Evolutionary conservation across 2,329 filamentous ascomycete genomes (phyloP).

Genomic region (Aspergillus melleus): DNA sequence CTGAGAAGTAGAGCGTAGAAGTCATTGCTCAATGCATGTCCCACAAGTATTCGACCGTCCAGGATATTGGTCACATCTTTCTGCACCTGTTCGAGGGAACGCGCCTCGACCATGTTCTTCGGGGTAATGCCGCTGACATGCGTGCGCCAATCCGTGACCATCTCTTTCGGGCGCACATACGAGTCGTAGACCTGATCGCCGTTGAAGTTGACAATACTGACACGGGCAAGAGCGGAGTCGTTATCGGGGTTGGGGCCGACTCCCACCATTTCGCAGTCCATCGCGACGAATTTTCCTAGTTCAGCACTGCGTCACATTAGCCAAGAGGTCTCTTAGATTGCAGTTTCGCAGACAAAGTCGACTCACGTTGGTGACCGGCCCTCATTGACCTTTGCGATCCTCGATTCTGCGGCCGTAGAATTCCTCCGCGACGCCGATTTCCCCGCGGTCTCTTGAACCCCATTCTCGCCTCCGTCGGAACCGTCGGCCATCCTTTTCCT

Average conservation of each 20-base stretch:
- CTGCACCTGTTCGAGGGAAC: constrained; percentile 76
- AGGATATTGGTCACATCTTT: constrained; percentile 68
- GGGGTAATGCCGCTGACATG: constrained; percentile 78
- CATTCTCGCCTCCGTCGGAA: constrained; percentile 43
- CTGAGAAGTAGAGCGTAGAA: constrained; percentile 71
- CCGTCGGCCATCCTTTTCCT: constrained; percentile 36
- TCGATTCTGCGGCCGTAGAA: constrained; percentile 51
- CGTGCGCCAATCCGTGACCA: constrained; percentile 88
- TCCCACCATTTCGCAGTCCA: constrained; percentile 99
- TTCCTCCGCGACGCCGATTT: constrained; percentile 61
- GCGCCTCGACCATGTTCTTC: constrained; percentile 68
- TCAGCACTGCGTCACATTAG: constrained; percentile 55
- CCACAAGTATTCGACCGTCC: constrained; percentile 71
- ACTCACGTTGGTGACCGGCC: constrained; percentile 54
- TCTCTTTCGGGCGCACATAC: constrained; percentile 75
- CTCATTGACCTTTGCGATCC: constrained; percentile 60
- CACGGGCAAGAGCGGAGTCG: constrained; percentile 76
- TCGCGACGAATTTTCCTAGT: constrained; percentile 83
- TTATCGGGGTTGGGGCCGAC: constrained; percentile 63
- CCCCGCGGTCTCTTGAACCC: constrained; percentile 61
- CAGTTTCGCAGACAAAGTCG: neutral
- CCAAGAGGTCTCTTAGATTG: constrained; percentile 13
- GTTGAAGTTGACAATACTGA: constrained; percentile 91
- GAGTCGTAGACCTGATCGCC: constrained; percentile 92
- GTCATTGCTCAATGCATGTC: constrained; percentile 81